phyloP scores from a whole-genome alignment of 441 rosid species.

The Erodium trifolium region DNA sequence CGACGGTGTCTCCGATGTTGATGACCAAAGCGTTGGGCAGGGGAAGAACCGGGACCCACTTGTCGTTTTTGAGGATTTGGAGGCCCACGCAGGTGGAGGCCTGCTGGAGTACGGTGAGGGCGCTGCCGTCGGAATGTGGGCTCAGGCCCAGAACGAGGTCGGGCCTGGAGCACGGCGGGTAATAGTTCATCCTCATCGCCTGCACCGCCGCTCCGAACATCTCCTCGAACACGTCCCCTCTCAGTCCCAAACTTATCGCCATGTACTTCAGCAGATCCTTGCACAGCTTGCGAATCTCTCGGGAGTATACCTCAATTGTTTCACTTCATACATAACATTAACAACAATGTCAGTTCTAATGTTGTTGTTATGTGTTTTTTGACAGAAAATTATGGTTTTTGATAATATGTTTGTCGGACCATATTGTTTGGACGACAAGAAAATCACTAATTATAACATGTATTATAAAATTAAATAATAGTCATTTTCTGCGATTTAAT shows the following conservation, averaged over 20 bases:
- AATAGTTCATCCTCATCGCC: conserved; percentile 91
- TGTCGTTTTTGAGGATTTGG: conserved; percentile 66
- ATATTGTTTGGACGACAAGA: too few relatives aligned
- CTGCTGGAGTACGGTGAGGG: conserved; percentile 84
- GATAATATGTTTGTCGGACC: too few relatives aligned
- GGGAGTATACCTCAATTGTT: conserved; percentile 51
- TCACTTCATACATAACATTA: conserved; percentile 26
- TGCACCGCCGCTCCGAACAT: conserved; percentile 73
- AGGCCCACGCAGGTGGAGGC: conserved; percentile 46
- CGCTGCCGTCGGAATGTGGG: conserved; percentile 98
- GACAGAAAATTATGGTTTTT: too few relatives aligned
- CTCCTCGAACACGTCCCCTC: conserved; percentile 44
- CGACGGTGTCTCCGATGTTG: conserved; percentile 86
- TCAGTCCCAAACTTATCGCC: conserved; percentile 53
- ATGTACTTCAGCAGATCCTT: conserved; percentile 42
- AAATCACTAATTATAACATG: too few relatives aligned
- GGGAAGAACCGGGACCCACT: conserved; percentile 62
- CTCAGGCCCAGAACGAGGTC: conserved; percentile 91
- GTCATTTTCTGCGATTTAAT: too few relatives aligned
- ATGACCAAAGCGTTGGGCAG: conserved; percentile 63
- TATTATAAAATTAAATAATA: too few relatives aligned
- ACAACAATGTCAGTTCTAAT: too few relatives aligned
- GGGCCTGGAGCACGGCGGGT: conserved; percentile 87
- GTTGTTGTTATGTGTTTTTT: too few relatives aligned
- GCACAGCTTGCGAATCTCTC: conserved; percentile 53